Evolutionary conservation across 768 basidiomycete species (phyloP).

Genomic region (Pleurotus salmoneostramineus): DNA sequence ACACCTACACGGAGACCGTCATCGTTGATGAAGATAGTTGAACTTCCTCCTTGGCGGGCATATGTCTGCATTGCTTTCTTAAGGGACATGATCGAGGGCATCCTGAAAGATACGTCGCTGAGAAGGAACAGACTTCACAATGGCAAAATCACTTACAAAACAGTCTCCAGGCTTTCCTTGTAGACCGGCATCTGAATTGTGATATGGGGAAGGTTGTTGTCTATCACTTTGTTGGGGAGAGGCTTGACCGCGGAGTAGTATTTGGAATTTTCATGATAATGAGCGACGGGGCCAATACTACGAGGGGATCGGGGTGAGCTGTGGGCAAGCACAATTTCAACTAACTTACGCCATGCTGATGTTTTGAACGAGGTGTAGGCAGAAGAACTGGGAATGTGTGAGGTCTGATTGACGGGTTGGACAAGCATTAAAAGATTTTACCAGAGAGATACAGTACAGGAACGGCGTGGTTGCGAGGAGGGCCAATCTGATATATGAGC

Average conservation of each 20-base stretch:
- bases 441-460: slow-evolving; percentile 71
- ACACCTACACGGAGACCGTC: slow-evolving; percentile 54
- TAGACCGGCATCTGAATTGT: slow-evolving; percentile 86
- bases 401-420: slow-evolving; percentile 19
- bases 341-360: slow-evolving; percentile 54
- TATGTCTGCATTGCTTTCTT: slow-evolving; percentile 87
- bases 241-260: slow-evolving; percentile 76
- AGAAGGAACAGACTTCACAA: not conserved
- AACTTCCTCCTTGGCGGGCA: slow-evolving; percentile 79
- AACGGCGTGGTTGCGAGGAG: slow-evolving; percentile 59
- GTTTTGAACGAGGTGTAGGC: slow-evolving; percentile 66
- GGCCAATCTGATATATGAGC: slow-evolving; percentile 53
- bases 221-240: slow-evolving; percentile 37
- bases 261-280: slow-evolving; percentile 74
- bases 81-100: slow-evolving; percentile 67
- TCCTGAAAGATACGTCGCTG: slow-evolving; percentile 23
- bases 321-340: slow-evolving; percentile 20
- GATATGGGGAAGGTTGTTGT: slow-evolving; percentile 65
- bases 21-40: slow-evolving; percentile 74
- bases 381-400: slow-evolving; percentile 53
- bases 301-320: slow-evolving; percentile 24
- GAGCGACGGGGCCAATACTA: slow-evolving; percentile 72
- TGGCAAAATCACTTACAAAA: slow-evolving; percentile 46
- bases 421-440: slow-evolving; percentile 20
- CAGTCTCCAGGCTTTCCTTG: slow-evolving; percentile 69